phyloP scores from a whole-genome alignment of 1,284 basidiomycete species.

The Uromyces viciae-fabae region DNA sequence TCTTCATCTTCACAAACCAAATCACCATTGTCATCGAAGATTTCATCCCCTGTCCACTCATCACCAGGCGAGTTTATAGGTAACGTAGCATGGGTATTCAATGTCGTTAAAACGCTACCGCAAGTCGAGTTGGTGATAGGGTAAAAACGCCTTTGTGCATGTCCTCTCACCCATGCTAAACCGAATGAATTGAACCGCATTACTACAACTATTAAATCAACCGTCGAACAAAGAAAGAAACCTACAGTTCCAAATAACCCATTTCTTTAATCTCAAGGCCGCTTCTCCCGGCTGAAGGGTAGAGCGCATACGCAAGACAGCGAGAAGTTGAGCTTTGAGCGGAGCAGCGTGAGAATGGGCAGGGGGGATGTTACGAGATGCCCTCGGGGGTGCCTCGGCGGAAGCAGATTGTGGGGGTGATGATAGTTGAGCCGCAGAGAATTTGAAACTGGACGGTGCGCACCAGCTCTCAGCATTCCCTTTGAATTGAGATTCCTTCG shows the following conservation, averaged over 20 bases:
- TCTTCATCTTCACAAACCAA: not conserved
- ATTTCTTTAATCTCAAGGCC: constrained; percentile 23
- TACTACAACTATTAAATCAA: not conserved
- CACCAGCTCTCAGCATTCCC: not conserved
- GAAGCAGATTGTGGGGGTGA: not conserved
- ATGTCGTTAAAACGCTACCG: not conserved
- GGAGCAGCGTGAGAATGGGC: not conserved
- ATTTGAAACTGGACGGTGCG: not conserved
- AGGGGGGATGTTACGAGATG: not conserved
- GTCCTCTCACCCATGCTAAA: constrained; percentile 8
- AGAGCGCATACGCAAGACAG: constrained; percentile 3
- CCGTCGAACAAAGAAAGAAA: not conserved
- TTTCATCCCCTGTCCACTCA: constrained; percentile 9
- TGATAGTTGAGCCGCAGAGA: not conserved
- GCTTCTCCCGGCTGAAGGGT: constrained; percentile 22
- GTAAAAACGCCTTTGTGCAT: not conserved
- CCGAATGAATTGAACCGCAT: not conserved
- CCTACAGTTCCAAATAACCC: constrained; percentile 38
- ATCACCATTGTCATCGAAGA: constrained; percentile 15
- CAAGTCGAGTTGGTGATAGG: not conserved
- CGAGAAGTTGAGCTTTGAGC: constrained; percentile 17
- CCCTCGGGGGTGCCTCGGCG: not conserved
- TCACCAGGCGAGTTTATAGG: not conserved
- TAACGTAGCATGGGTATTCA: not conserved
- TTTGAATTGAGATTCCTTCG: not conserved